phyloP scores from a whole-genome alignment of 192 early-diverging fungal species.

The Entophlyctis luteolus region DNA sequence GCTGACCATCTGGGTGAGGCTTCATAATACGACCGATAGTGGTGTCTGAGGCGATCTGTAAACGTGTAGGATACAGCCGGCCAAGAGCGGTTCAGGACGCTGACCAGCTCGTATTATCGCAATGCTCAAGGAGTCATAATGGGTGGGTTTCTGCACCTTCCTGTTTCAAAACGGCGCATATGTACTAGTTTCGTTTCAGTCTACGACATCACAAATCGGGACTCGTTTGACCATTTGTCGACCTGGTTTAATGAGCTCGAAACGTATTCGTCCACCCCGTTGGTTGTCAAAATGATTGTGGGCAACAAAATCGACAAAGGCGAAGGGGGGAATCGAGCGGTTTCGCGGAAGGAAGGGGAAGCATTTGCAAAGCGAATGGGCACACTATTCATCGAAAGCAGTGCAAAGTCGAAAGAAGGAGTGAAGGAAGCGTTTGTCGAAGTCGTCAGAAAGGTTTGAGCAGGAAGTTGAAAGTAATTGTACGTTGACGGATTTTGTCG shows the following conservation, averaged over 20 bases:
- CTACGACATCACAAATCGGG: constrained; percentile 93
- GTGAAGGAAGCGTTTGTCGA: constrained; percentile 93
- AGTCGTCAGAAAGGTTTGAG: constrained; percentile 80
- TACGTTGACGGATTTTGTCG: not conserved
- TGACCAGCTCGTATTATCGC: constrained; percentile 96
- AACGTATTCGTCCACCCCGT: constrained; percentile 79
- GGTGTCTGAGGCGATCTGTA: not conserved
- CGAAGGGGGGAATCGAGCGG: constrained; percentile 51
- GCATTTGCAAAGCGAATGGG: constrained; percentile 86
- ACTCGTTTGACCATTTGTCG: constrained; percentile 87
- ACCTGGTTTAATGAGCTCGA: constrained; percentile 95
- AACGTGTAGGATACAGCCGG: constrained; percentile 89
- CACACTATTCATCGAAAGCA: constrained; percentile 92
- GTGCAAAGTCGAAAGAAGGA: constrained; percentile 89
- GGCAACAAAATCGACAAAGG: constrained; percentile 98
- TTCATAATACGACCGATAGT: not conserved
- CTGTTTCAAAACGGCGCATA: not conserved
- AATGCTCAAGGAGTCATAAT: constrained; percentile 97
- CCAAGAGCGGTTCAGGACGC: constrained; percentile 95
- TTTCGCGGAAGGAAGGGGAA: constrained; percentile 81
- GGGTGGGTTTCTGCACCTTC: constrained; percentile 44
- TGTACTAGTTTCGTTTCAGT: constrained; percentile 49
- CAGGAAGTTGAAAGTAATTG: not conserved
- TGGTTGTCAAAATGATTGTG: constrained; percentile 95
- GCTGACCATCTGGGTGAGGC: constrained; percentile 86